phyloP scores from a whole-genome alignment of 179 eudicot species.

The Heliamphora pulchella region DNA sequence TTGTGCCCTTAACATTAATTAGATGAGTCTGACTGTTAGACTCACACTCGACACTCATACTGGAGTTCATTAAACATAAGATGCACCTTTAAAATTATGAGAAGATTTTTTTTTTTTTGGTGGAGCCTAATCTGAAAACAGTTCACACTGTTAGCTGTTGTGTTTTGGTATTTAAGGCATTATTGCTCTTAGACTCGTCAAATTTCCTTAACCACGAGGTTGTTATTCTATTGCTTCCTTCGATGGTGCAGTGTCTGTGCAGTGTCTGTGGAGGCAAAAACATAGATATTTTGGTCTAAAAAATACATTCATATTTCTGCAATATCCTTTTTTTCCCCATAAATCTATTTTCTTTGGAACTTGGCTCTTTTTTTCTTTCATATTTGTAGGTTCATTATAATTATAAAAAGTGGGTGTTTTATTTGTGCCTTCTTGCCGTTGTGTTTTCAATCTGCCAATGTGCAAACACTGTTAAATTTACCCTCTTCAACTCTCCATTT shows the following conservation, averaged over 20 bases:
- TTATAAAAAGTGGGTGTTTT: neutral
- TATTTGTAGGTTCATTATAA: too few species aligned
- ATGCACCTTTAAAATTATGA: neutral
- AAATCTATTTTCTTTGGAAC: neutral
- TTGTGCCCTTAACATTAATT: too few species aligned
- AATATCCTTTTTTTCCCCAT: neutral
- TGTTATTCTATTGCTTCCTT: neutral
- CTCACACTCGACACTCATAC: too few species aligned
- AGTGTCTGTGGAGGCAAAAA: neutral
- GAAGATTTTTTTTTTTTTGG: neutral
- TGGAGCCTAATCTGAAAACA: neutral
- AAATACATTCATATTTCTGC: neutral
- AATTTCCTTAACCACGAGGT: neutral
- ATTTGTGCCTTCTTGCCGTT: neutral
- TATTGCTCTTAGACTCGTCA: neutral
- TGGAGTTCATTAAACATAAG: too few species aligned
- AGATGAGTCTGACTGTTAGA: too few species aligned
- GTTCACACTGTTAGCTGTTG: neutral
- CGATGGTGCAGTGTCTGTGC: too few species aligned
- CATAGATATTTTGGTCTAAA: slow-evolving; percentile 1
- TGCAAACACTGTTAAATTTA: neutral
- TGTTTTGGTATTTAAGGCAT: neutral
- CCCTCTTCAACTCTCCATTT: neutral
- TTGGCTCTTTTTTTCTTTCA: neutral
- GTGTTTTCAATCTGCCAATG: neutral